Base-by-base conservation (phyloP, 2,329 filamentous ascomycete genomes). In the Ophiostoma piceae region DNA sequence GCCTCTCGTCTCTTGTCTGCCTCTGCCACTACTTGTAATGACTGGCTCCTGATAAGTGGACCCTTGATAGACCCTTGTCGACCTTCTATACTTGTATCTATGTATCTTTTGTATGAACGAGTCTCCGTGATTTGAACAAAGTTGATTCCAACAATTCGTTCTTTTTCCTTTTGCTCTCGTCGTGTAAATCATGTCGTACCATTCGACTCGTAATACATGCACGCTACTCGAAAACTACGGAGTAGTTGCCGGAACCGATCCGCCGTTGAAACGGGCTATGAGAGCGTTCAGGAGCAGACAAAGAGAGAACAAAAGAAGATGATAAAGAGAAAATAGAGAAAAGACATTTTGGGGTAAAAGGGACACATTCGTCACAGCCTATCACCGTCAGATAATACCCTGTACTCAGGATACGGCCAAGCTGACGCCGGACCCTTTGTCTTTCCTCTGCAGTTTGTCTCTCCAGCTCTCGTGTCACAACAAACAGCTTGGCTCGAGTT, bases 21-120 rank as follows among this genome's bases (percentile, higher is more conserved):
- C 8, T 16, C 47, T 9, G n/a, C 47, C 6, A 54, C 4, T 54
- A 26, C 26, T n/a, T n/a, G n/a, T n/a, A n/a, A n/a, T 57, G n/a
- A 57, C 22, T 57, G 51, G 51, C 51, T 57, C 51, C 8, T 57
- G 51, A 57, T 57, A 57, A 57, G n/a, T 57, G 51, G 51, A 14
- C 11, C 51, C 51, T 26, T 26, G 51, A 14, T 29, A 29, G n/a
- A 26, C 51, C 22, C 51, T 57, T 57, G 51, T 57, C n/a, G 26
- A 29, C 51, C 51, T 57, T 26, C 22, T 19, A 47, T 8, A 1
- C 5, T 57, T 57, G 51, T 57, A 57, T n/a, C 51, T 2, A 22
- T 11, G 51, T 57, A 57, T 26, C n/a, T 26, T 22, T 12, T 41
- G 39, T 41, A 41, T 14, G 39, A 12, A 41, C 39, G 11, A 14